Percentiles rank a stretch among this genome's conserved stretches.
phyloP scores from a whole-genome alignment of 1,284 basidiomycete genomes.

The Puccinia coronata region DNA sequence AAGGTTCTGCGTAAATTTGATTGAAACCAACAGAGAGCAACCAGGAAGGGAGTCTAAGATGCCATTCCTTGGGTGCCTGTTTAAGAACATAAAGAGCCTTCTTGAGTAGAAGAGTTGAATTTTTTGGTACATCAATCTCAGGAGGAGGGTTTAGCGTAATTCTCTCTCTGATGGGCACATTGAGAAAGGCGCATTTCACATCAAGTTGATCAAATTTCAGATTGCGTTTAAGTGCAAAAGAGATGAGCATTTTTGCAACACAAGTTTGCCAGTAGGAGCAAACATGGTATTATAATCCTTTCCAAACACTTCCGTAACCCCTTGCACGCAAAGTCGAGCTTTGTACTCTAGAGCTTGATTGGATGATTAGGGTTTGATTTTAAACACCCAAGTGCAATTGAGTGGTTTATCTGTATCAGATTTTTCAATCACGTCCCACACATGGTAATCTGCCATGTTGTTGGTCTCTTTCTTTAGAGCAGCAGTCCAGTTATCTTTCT shows the following conservation, averaged over 20 bases:
- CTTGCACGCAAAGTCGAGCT: conserved; percentile 61
- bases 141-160: conserved; percentile 59
- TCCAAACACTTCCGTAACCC: conserved; percentile 61
- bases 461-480: too few relatives aligned
- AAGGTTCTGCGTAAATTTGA: background rate
- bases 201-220: conserved; percentile 61
- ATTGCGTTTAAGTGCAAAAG: conserved; percentile 58
- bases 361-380: conserved; percentile 58
- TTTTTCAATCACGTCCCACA: too few relatives aligned
- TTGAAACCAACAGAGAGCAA: background rate
- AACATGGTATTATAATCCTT: conserved; percentile 62
- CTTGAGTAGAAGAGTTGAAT: background rate
- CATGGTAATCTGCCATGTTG: too few relatives aligned
- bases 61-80: conserved; percentile 5
- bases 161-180: conserved; percentile 61
- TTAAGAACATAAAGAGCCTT: conserved; percentile 50
- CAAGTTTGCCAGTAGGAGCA: conserved; percentile 59
- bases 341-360: conserved; percentile 59
- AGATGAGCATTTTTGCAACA: conserved; percentile 60
- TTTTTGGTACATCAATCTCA: background rate
- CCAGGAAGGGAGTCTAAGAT: background rate
- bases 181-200: conserved; percentile 61
- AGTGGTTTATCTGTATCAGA: too few relatives aligned
- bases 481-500: too few relatives aligned
- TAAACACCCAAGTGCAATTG: too few relatives aligned